phyloP scores from a whole-genome alignment of 202 grass and related monocot genomes.

The Miscanthus sacchariflorus region DNA sequence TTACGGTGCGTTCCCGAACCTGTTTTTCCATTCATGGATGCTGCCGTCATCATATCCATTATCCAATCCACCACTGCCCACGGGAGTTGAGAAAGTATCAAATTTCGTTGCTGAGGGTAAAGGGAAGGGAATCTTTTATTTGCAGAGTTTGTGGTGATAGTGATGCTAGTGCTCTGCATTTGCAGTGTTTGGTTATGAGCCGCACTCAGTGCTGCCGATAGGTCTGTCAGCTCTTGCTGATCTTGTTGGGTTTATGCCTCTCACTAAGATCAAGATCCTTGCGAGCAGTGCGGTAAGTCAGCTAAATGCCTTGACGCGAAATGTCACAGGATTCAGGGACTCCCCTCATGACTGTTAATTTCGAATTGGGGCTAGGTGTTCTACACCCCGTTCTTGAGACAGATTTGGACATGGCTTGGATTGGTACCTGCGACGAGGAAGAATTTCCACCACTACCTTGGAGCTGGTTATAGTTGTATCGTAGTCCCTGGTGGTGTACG shows the following conservation, averaged over 20 bases:
- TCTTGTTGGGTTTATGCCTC: slow-evolving; percentile 77
- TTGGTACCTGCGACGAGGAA: slow-evolving; percentile 79
- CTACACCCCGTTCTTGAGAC: slow-evolving; percentile 92
- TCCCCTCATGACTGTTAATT: neutral
- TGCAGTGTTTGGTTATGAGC: slow-evolving; percentile 93
- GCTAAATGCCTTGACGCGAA: neutral
- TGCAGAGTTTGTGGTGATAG: slow-evolving; percentile 16
- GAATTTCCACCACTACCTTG: slow-evolving; percentile 72
- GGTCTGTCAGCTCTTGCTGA: slow-evolving; percentile 59
- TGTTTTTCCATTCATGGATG: slow-evolving; percentile 20
- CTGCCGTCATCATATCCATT: slow-evolving; percentile 7
- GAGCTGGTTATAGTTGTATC: slow-evolving; percentile 75
- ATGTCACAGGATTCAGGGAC: neutral
- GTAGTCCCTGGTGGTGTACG: slow-evolving; percentile 87
- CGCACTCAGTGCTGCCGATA: slow-evolving; percentile 90
- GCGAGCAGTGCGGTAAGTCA: slow-evolving; percentile 86
- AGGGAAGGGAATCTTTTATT: neutral
- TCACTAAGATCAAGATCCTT: slow-evolving; percentile 73
- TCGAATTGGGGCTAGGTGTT: slow-evolving; percentile 65
- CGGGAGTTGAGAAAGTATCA: neutral
- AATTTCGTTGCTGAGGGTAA: slow-evolving; percentile 3
- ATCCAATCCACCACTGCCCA: neutral
- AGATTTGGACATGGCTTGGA: slow-evolving; percentile 92
- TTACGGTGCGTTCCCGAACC: slow-evolving; percentile 65
- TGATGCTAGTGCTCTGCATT: neutral